Evolutionary conservation across 352 stramenopile species (phyloP).

Genomic region (Discostella stelligera): DNA sequence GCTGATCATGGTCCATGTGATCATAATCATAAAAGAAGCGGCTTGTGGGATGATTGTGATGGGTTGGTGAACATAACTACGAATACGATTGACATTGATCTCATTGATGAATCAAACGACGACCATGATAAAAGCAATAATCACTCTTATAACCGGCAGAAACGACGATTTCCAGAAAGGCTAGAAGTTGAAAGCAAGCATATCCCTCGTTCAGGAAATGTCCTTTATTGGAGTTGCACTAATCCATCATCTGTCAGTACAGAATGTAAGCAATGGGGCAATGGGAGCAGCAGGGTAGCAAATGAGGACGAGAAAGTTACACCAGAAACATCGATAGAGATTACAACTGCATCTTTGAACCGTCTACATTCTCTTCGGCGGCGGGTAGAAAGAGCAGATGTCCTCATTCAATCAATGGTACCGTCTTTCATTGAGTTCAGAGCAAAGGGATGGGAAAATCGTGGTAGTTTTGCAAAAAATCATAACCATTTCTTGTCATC

Average conservation of each 20-base stretch:
- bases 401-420: constrained; percentile 24
- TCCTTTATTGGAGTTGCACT: no score
- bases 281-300: neutral
- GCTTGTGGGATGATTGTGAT: neutral
- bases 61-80: no score
- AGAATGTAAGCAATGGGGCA: neutral
- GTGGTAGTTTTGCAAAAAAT: neutral
- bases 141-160: no score
- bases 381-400: constrained; percentile 19
- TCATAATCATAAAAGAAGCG: neutral
- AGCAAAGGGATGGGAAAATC: constrained; percentile 16
- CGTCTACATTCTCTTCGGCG: constrained; percentile 6
- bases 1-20: neutral
- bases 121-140: no score
- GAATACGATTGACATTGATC: no score
- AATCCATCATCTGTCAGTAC: no score
- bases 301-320: no score
- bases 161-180: no score
- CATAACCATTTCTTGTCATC: neutral
- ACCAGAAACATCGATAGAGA: no score
- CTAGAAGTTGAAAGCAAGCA: no score
- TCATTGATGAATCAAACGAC: no score
- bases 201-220: no score
- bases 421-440: constrained; percentile 23
- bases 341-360: neutral